A percentile compares a stretch with the other conserved stretches of the same genome.
Evolutionary conservation across 306 rosid species (phyloP).

Genomic region (Rosa lucieae): DNA sequence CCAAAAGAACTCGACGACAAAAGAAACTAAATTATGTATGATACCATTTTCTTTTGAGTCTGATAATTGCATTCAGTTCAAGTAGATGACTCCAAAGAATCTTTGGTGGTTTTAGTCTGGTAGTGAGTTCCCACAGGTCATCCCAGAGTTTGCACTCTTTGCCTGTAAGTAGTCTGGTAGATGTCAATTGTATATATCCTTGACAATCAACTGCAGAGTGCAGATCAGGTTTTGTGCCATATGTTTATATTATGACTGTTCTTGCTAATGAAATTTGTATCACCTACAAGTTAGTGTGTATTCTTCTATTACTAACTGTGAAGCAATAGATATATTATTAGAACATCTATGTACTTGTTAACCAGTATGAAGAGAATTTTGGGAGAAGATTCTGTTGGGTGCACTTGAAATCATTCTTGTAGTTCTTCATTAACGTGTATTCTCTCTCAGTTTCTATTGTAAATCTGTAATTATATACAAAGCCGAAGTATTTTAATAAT

Average conservation of each 20-base stretch:
- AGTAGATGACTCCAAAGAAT: neutral
- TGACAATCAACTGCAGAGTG: neutral
- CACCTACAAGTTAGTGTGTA: neutral
- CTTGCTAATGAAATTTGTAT: conserved; percentile 5
- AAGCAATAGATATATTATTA: neutral
- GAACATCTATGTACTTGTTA: neutral
- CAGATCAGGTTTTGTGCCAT: neutral
- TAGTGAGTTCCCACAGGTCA: neutral
- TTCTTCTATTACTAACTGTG: neutral
- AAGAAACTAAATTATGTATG: conserved; percentile 9
- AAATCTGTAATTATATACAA: too few relatives aligned
- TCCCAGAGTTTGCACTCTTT: neutral
- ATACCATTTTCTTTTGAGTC: neutral
- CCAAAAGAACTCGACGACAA: conserved; percentile 32
- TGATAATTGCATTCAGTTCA: neutral
- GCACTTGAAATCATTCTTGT: neutral
- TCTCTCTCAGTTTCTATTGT: neutral
- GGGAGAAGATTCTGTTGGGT: neutral
- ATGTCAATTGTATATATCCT: conserved; percentile 1
- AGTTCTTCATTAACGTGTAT: neutral
- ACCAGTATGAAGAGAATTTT: neutral
- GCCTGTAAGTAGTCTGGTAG: conserved; percentile 8
- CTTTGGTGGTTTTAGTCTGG: neutral
- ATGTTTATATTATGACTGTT: neutral
- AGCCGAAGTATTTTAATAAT: too few relatives aligned